Percentiles rank a stretch among this genome's conserved stretches.
phyloP scores from a whole-genome alignment of 805 yeast species.

The Kazachstania kunashirensis region DNA sequence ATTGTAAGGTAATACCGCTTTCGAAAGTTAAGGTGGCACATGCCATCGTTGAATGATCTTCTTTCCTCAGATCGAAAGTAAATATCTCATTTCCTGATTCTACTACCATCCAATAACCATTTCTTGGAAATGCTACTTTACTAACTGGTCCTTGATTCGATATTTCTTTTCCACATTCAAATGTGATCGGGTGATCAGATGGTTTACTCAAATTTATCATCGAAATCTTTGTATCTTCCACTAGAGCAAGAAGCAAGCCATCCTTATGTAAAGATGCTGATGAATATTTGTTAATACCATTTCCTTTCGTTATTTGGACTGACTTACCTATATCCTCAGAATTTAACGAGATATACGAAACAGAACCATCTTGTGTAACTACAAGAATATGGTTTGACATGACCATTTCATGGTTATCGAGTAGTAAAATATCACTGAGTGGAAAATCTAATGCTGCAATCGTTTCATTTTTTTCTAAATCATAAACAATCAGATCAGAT shows the following conservation, averaged over 20 bases:
- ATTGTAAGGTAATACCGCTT: background rate
- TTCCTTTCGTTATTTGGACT: background rate
- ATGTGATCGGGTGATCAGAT: conserved; percentile 9
- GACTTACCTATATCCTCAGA: background rate
- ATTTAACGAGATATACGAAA: background rate
- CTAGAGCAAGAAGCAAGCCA: conserved; percentile 29
- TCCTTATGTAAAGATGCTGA: conserved; percentile 29
- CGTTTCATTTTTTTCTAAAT: background rate
- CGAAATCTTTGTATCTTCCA: conserved; percentile 4
- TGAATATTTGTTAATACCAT: background rate
- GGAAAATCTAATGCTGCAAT: background rate
- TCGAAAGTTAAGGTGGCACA: background rate
- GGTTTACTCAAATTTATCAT: conserved; percentile 12
- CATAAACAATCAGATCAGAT: background rate
- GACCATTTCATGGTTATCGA: conserved; percentile 1
- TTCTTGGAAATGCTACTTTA: conserved; percentile 18
- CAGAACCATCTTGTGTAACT: background rate
- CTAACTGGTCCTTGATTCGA: conserved; percentile 8
- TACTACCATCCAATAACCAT: conserved; percentile 28
- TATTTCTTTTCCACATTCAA: conserved; percentile 9
- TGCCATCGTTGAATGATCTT: conserved; percentile 4
- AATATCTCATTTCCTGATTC: conserved; percentile 10
- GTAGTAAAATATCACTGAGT: background rate
- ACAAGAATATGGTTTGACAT: background rate
- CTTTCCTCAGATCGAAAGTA: conserved; percentile 23